Conservation (phyloP, 306 rosid genomes). For the Dalbergia cochinchinensis region DNA sequence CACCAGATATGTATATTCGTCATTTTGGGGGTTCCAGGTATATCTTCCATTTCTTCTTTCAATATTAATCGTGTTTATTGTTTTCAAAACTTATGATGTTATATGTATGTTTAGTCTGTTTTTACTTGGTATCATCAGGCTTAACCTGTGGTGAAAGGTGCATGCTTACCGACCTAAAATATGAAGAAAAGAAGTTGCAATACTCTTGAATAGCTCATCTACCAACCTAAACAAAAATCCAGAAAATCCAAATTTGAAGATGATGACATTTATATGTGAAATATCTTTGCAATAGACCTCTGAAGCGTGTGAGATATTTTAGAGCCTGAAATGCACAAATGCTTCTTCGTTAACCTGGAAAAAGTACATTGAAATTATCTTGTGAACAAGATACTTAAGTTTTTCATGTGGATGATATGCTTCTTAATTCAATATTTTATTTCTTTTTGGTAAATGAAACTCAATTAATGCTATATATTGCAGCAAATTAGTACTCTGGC, state of each 20-base stretch:
- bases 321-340: conserved; percentile 23
- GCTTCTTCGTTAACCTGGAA: background rate
- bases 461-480: conserved; percentile 36
- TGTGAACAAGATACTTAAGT: background rate
- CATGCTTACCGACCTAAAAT: background rate
- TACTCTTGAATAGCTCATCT: background rate
- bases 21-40: conserved; percentile 98
- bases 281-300: background rate
- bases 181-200: background rate
- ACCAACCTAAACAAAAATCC: background rate
- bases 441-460: conserved; percentile 24
- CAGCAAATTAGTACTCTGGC: conserved; percentile 96
- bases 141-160: conserved; percentile 6
- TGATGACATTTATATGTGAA: background rate
- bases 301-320: background rate
- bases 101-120: background rate
- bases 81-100: background rate
- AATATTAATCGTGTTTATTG: conserved; percentile 12
- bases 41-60: conserved; percentile 23
- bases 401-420: background rate
- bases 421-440: background rate
- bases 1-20: conserved; percentile 71
- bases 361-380: background rate
- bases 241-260: background rate
- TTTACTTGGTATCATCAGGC: background rate